These are phyloP conservation scores for Aspergillus sp. DNA, from an alignment of 2,329 filamentous ascomycete genomes.

Conservation along the genomic window DNA sequence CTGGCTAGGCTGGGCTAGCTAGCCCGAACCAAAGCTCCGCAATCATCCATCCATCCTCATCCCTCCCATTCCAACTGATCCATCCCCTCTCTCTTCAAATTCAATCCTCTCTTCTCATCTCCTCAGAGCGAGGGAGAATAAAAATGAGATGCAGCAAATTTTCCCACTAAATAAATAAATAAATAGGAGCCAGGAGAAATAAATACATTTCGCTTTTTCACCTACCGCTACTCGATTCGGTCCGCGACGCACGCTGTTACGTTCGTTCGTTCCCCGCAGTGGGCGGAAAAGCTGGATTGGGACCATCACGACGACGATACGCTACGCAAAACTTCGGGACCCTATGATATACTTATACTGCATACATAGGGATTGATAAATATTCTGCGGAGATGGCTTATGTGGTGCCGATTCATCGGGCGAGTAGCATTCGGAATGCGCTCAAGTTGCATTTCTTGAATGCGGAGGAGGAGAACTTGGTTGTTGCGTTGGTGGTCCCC, in stretches of 20 bases:
- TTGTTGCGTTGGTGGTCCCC: conserved; percentile 72
- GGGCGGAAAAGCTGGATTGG: background rate
- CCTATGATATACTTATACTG: no score
- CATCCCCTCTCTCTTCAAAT: no score
- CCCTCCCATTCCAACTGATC: background rate
- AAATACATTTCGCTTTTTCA: no score
- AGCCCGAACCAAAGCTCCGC: background rate
- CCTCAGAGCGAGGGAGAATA: background rate
- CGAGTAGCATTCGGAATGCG: conserved; percentile 89
- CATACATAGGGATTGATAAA: background rate
- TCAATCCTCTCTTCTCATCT: background rate
- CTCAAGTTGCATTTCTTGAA: conserved; percentile 76
- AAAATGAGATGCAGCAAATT: background rate
- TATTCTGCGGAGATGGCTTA: conserved; percentile 71
- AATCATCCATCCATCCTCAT: background rate
- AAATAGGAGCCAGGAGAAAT: background rate
- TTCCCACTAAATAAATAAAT: background rate
- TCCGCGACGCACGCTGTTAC: no score
- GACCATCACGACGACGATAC: no score
- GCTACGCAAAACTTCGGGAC: no score
- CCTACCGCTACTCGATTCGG: no score
- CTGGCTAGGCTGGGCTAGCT: no score
- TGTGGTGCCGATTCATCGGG: conserved; percentile 86
- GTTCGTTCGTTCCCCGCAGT: conserved; percentile 14
- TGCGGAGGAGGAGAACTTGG: conserved; percentile 74